Conservation (phyloP, 208 protist genomes). For the Porcisia deanei region DNA sequence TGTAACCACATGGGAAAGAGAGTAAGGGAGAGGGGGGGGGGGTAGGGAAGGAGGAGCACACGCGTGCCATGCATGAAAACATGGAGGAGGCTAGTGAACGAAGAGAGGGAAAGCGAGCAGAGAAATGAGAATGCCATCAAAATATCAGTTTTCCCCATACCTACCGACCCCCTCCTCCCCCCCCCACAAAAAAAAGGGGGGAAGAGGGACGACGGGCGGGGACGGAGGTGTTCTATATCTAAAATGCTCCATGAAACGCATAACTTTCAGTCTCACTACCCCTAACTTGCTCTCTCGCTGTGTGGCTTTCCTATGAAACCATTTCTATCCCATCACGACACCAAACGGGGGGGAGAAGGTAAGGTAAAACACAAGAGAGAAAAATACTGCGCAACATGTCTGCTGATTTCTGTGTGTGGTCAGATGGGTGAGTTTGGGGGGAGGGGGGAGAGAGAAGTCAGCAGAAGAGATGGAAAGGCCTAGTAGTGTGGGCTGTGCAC, state of each 20-base stretch:
- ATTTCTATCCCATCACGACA: not conserved
- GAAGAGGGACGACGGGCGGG: too few relatives aligned
- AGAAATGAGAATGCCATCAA: too few relatives aligned
- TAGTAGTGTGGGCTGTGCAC: not conserved
- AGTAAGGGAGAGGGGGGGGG: not conserved
- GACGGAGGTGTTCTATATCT: too few relatives aligned
- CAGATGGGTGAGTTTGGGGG: not conserved
- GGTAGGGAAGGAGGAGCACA: not conserved
- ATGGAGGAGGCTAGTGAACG: too few relatives aligned
- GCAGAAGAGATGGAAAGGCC: not conserved
- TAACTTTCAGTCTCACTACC: too few relatives aligned
- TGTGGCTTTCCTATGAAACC: not conserved
- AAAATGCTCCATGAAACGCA: too few relatives aligned
- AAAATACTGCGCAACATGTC: not conserved
- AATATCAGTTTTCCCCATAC: too few relatives aligned
- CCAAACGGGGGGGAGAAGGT: too few relatives aligned
- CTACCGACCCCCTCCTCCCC: too few relatives aligned
- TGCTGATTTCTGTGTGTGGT: not conserved
- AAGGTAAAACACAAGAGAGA: not conserved
- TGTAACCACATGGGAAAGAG: not conserved
- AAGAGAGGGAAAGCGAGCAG: too few relatives aligned
- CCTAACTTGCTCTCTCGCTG: not conserved
- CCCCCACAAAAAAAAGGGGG: too few relatives aligned
- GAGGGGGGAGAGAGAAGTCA: not conserved
- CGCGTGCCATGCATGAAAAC: too few relatives aligned